These are phyloP conservation scores for Talaromyces thailandensis DNA, from an alignment of 495 filamentous ascomycete species.

Conservation along the genomic window DNA sequence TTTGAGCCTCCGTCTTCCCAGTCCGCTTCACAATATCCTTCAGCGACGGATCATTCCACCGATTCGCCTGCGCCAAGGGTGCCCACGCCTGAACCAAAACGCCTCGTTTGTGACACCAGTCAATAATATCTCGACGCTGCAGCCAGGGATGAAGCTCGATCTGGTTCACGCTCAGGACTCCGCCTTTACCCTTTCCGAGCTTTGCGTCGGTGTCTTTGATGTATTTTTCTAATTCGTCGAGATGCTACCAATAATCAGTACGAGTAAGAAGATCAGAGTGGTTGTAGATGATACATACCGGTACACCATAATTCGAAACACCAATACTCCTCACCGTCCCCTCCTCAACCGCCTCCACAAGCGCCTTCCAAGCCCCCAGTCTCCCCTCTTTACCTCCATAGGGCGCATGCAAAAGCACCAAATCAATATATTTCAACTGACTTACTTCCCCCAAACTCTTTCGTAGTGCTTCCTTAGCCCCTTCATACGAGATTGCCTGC, in stretches of 20 bases:
- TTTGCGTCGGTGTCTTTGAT: conserved; percentile 57
- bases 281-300: conserved; percentile 5
- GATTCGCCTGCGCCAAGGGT: conserved; percentile 60
- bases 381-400: conserved; percentile 42
- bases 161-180: conserved; percentile 73
- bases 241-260: conserved; percentile 18
- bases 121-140: conserved; percentile 62
- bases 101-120: conserved; percentile 61
- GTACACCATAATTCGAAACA: conserved; percentile 47
- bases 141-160: conserved; percentile 90
- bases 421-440: conserved; percentile 55
- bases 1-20: conserved; percentile 64
- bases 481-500: conserved; percentile 45
- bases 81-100: conserved; percentile 74
- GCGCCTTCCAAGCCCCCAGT: conserved; percentile 43
- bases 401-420: conserved; percentile 51
- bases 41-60: conserved; percentile 56
- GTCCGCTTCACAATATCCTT: conserved; percentile 56
- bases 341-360: conserved; percentile 44
- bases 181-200: conserved; percentile 33
- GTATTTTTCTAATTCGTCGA: conserved; percentile 59
- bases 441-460: conserved; percentile 43
- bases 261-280: neutral
- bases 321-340: conserved; percentile 45
- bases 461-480: conserved; percentile 45